Evolutionary conservation across 1,139 yeast genomes (phyloP).

Genomic region (Candida dubliniensis): DNA sequence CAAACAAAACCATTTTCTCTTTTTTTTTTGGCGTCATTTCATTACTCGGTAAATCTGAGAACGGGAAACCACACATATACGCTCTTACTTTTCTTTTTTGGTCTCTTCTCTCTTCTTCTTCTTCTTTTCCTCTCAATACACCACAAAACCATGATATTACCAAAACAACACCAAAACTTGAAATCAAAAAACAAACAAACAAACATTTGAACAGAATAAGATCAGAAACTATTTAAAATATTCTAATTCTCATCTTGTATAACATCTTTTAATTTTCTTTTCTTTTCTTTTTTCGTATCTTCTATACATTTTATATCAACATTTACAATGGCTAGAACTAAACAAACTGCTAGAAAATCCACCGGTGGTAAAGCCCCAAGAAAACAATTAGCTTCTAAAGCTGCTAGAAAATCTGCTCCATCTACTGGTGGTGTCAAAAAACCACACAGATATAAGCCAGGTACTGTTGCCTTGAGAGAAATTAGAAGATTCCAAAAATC

Average conservation of each 20-base stretch:
- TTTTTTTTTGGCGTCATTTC: neutral
- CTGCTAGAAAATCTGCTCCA: conserved; percentile 98
- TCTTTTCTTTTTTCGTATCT: neutral
- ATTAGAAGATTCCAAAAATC: conserved; percentile 99
- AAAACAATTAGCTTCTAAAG: conserved; percentile 98
- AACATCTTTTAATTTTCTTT: neutral
- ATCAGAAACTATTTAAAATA: neutral
- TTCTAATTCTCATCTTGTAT: neutral
- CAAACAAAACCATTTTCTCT: too few relatives aligned
- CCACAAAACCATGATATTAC: neutral
- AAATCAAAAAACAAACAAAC: neutral
- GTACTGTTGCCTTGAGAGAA: conserved; percentile 99
- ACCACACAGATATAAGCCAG: conserved; percentile 99
- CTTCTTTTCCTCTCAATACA: neutral
- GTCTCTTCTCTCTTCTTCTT: neutral
- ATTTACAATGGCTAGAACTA: conserved; percentile 88
- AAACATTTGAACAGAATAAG: neutral
- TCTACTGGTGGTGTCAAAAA: conserved; percentile 99
- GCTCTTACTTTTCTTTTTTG: neutral
- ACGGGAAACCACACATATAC: neutral
- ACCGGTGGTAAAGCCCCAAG: conserved; percentile 99
- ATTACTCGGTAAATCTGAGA: conserved; percentile 1
- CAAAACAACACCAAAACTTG: neutral
- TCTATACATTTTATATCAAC: neutral
- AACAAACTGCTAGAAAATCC: conserved; percentile 98